A percentile compares a stretch with the other conserved stretches of the same genome.
Evolutionary conservation across 148 eudicot species (phyloP).

Genomic region (Silene latifolia): DNA sequence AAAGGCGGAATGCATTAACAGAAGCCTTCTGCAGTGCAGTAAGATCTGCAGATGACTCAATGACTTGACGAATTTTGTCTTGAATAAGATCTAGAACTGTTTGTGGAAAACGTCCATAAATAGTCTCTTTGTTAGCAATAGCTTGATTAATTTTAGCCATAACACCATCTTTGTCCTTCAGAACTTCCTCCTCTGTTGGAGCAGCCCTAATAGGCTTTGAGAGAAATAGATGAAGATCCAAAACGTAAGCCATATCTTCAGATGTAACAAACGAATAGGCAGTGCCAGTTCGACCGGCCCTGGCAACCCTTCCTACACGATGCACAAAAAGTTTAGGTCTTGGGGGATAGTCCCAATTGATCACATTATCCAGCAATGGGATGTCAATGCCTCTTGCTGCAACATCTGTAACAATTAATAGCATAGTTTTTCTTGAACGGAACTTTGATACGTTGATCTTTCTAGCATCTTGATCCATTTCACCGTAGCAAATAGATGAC

Average conservation of each 20-base stretch:
- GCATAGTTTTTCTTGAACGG: conserved; percentile 78
- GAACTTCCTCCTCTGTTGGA: conserved; percentile 82
- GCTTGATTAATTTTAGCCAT: conserved; percentile 59
- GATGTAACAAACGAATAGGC: conserved; percentile 82
- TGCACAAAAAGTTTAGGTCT: conserved; percentile 94
- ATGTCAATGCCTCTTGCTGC: conserved; percentile 97
- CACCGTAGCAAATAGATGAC: conserved; percentile 82
- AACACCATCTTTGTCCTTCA: conserved; percentile 54
- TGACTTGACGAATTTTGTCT: conserved; percentile 73
- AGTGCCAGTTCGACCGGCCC: conserved; percentile 94
- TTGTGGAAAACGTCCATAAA: conserved; percentile 93
- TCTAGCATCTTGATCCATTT: conserved; percentile 93
- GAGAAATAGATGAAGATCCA: conserved; percentile 94
- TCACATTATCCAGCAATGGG: conserved; percentile 92
- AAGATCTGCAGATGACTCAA: conserved; percentile 71
- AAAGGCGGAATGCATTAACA: conserved; percentile 61
- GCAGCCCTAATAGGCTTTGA: conserved; percentile 87
- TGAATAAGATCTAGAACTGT: conserved; percentile 72
- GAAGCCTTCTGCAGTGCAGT: conserved; percentile 49
- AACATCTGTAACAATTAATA: conserved; percentile 87
- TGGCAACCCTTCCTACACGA: conserved; percentile 89
- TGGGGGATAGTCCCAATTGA: conserved; percentile 85
- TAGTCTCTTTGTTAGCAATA: conserved; percentile 67
- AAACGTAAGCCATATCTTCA: conserved; percentile 74
- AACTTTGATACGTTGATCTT: conserved; percentile 68